Percentiles rank a stretch among this genome's conserved stretches.
phyloP scores from a whole-genome alignment of 345 rosid species.

The Aquilaria sinensis region DNA sequence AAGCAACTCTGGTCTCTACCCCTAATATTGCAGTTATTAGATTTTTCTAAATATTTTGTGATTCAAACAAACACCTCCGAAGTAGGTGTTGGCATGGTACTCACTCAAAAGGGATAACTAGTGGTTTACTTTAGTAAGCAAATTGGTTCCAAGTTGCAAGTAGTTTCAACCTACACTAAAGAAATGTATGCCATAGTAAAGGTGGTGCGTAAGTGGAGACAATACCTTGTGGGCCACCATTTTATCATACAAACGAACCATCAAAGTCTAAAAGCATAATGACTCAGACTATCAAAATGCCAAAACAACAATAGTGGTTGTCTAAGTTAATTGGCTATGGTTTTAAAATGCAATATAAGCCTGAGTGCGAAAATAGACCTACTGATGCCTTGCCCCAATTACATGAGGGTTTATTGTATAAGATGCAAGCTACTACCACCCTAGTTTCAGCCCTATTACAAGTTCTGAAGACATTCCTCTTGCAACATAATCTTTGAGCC shows the following conservation, averaged over 20 bases:
- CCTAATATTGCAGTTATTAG: neutral
- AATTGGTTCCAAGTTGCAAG: neutral
- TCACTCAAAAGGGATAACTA: neutral
- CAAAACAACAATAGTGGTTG: neutral
- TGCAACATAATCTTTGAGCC: too few species aligned
- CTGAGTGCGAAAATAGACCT: neutral
- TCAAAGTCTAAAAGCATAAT: neutral
- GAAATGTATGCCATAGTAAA: neutral
- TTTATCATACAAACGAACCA: neutral
- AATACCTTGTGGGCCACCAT: neutral
- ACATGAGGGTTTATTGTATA: too few species aligned
- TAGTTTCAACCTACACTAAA: too few species aligned
- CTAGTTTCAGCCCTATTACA: too few species aligned
- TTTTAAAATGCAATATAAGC: too few species aligned
- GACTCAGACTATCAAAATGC: neutral
- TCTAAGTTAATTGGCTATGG: neutral
- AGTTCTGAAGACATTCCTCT: neutral
- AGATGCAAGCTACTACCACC: too few species aligned
- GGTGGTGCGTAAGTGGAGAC: neutral
- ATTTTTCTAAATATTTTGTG: neutral
- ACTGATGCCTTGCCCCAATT: too few species aligned
- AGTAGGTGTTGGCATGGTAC: neutral
- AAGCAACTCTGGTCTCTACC: too few species aligned
- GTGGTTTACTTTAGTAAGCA: neutral
- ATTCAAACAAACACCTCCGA: neutral